These are phyloP conservation scores for Canariomyces notabilis DNA, from an alignment of 2,329 filamentous ascomycete genomes.

Conservation along the genomic window DNA sequence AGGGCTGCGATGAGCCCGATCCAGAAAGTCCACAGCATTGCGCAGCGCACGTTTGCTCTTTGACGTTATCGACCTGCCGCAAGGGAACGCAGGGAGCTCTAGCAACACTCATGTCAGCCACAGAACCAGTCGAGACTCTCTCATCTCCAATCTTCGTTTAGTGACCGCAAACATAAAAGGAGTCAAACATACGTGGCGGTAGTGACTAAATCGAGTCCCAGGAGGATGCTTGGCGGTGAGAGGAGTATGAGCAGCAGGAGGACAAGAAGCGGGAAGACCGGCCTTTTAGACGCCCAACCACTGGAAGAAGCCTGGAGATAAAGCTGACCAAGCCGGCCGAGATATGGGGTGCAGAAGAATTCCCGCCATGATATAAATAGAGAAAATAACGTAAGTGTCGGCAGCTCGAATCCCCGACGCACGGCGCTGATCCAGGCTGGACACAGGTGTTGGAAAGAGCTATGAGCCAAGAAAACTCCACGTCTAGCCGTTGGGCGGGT, in stretches of 20 bases:
- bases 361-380: conserved; percentile 23
- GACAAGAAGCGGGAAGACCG: conserved; percentile 1
- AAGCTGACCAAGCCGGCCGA: background rate
- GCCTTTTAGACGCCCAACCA: conserved; percentile 1
- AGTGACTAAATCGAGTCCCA: background rate
- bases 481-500: conserved; percentile 17
- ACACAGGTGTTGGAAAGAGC: conserved; percentile 10
- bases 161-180: too few relatives aligned
- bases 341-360: conserved; percentile 11
- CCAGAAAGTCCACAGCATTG: conserved; percentile 20
- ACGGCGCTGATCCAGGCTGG: conserved; percentile 6
- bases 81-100: too few relatives aligned
- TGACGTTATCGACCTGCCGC: too few relatives aligned
- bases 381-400: conserved; percentile 20
- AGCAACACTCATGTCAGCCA: too few relatives aligned
- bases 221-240: background rate
- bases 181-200: background rate
- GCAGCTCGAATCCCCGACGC: conserved; percentile 5
- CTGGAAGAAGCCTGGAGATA: background rate
- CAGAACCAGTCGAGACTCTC: too few relatives aligned
- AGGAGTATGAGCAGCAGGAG: background rate
- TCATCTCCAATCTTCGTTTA: too few relatives aligned
- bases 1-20: conserved; percentile 20
- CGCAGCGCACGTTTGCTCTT: background rate
- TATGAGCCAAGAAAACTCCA: conserved; percentile 12